Percentiles rank a stretch among this genome's conserved stretches.
Conservation (phyloP, 1,139 yeast genomes). For the Diutina scorzettiae region DNA sequence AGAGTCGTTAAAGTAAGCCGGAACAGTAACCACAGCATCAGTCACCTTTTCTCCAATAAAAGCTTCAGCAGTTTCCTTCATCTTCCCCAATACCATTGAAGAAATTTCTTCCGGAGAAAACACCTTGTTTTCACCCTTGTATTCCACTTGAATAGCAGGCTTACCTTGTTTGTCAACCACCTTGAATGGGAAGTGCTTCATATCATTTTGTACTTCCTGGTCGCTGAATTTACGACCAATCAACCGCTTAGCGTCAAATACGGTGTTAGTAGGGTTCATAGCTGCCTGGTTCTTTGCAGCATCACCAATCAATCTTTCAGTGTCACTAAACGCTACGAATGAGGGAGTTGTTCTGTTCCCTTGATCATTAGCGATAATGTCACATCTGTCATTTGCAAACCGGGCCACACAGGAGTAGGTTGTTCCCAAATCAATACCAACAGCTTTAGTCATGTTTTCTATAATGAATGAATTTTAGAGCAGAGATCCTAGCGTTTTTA, state of each 20-base stretch:
- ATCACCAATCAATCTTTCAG: slow-evolving; percentile 97
- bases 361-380: slow-evolving; percentile 96
- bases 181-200: slow-evolving; percentile 96
- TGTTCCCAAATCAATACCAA: slow-evolving; percentile 99
- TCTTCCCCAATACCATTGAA: slow-evolving; percentile 91
- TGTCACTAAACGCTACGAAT: slow-evolving; percentile 93
- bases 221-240: slow-evolving; percentile 92
- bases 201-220: slow-evolving; percentile 86
- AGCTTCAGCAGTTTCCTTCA: slow-evolving; percentile 97
- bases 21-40: slow-evolving; percentile 92
- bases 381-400: slow-evolving; percentile 29
- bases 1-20: slow-evolving; percentile 95
- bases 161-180: slow-evolving; percentile 76
- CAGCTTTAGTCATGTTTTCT: slow-evolving; percentile 35
- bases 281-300: slow-evolving; percentile 99
- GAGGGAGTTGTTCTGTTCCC: slow-evolving; percentile 99
- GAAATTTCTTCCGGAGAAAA: slow-evolving; percentile 98
- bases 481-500: too few species aligned
- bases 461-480: too few species aligned
- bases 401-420: slow-evolving; percentile 96
- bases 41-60: slow-evolving; percentile 88
- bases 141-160: slow-evolving; percentile 88
- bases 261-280: slow-evolving; percentile 91
- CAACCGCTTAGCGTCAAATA: slow-evolving; percentile 96
- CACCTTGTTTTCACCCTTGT: slow-evolving; percentile 85